A percentile compares a stretch with the other conserved stretches of the same genome.
These are phyloP conservation scores for Asterochloris erici DNA, from an alignment of 139 green algal genomes.

Conservation along the genomic window DNA sequence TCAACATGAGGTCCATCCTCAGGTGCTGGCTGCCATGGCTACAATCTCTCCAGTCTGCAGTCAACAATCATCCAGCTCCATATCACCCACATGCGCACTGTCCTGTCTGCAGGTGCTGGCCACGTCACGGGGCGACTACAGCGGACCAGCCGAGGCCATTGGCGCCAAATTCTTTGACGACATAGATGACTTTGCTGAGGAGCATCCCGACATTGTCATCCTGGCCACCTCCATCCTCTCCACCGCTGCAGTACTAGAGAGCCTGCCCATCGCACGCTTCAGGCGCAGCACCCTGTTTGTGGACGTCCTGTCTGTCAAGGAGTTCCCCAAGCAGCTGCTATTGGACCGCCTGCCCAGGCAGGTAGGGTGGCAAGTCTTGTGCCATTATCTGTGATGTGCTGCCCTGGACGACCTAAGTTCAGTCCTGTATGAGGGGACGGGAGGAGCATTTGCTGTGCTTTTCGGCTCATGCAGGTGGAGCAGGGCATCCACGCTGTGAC, in stretches of 20 bases:
- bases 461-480: too few species aligned
- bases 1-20: too few species aligned
- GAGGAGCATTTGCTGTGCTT: too few species aligned
- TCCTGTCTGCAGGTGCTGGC: slow-evolving; percentile 67
- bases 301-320: slow-evolving; percentile 97
- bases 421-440: too few species aligned
- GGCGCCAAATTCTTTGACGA: slow-evolving; percentile 88
- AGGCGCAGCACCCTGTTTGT: slow-evolving; percentile 94
- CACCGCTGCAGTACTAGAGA: slow-evolving; percentile 70
- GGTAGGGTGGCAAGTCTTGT: slow-evolving; percentile 14
- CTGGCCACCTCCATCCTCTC: slow-evolving; percentile 91
- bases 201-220: slow-evolving; percentile 96
- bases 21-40: not conserved
- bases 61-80: not conserved
- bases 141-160: slow-evolving; percentile 57
- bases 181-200: slow-evolving; percentile 93
- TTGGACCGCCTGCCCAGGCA: slow-evolving; percentile 68
- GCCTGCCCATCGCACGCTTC: slow-evolving; percentile 85
- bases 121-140: slow-evolving; percentile 80
- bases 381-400: too few species aligned
- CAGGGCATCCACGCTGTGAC: too few species aligned
- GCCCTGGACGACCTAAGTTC: too few species aligned
- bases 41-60: not conserved
- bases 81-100: not conserved
- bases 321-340: slow-evolving; percentile 94